These are phyloP conservation scores for Nakazawaea holstii DNA, from an alignment of 805 yeast genomes.

Conservation along the genomic window DNA sequence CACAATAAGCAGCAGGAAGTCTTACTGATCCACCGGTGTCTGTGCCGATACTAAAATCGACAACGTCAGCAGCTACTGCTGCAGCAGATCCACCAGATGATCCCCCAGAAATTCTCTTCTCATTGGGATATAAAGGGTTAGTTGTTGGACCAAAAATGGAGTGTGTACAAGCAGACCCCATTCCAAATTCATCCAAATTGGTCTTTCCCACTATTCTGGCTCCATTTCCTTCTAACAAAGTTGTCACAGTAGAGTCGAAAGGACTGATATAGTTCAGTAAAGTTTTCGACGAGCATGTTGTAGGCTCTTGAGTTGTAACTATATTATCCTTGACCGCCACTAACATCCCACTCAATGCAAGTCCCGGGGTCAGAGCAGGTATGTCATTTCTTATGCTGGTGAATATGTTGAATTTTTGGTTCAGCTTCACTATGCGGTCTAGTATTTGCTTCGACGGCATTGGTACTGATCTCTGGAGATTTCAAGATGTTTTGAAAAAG, in stretches of 20 bases:
- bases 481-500: not conserved
- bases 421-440: not conserved
- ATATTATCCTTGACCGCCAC: constrained; percentile 78
- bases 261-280: constrained; percentile 65
- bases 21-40: constrained; percentile 98
- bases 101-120: constrained; percentile 65
- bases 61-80: constrained; percentile 68
- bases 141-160: constrained; percentile 51
- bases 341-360: constrained; percentile 25
- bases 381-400: constrained; percentile 28
- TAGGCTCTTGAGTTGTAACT: constrained; percentile 55
- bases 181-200: constrained; percentile 95
- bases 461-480: not conserved
- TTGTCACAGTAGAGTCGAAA: constrained; percentile 70
- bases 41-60: constrained; percentile 81
- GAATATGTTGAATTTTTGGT: constrained; percentile 32
- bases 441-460: not conserved
- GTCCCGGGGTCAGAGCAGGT: constrained; percentile 5
- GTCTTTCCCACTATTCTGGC: constrained; percentile 67
- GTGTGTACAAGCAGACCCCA: constrained; percentile 76
- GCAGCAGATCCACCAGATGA: constrained; percentile 97
- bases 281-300: constrained; percentile 76
- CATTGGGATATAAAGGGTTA: constrained; percentile 38
- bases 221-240: constrained; percentile 47
- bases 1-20: constrained; percentile 85